These are phyloP conservation scores for Microdochium trichocladiopsis DNA, from an alignment of 2,329 filamentous ascomycete genomes.

Conservation along the genomic window DNA sequence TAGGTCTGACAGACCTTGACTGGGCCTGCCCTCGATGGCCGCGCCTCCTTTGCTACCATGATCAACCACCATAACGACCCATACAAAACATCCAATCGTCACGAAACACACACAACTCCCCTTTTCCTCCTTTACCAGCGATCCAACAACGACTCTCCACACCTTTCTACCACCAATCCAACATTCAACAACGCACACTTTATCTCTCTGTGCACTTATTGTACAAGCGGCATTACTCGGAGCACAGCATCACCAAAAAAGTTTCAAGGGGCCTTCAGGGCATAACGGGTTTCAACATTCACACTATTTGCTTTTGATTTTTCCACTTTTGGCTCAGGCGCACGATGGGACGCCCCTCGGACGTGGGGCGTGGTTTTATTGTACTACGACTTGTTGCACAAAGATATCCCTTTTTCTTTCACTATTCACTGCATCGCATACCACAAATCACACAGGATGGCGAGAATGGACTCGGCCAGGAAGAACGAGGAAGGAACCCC, in stretches of 20 bases:
- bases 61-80: not conserved
- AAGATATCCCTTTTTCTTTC: not conserved
- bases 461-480: not conserved
- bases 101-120: not conserved
- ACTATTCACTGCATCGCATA: not conserved
- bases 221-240: slow-evolving; percentile 42
- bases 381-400: not conserved
- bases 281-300: not conserved
- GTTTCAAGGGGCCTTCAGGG: not conserved
- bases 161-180: not conserved
- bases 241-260: slow-evolving; percentile 41
- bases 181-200: slow-evolving; percentile 11
- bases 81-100: not conserved
- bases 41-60: not conserved
- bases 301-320: not conserved
- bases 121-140: not conserved
- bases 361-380: not conserved
- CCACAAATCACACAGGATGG: not conserved
- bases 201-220: slow-evolving; percentile 23
- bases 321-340: not conserved
- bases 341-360: not conserved
- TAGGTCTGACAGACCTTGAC: slow-evolving; percentile 20
- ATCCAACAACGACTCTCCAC: not conserved
- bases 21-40: not conserved
- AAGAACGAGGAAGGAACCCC: not conserved